Evolutionary conservation across 768 basidiomycete species (phyloP).

Genomic region (Agrocybe pediades): DNA sequence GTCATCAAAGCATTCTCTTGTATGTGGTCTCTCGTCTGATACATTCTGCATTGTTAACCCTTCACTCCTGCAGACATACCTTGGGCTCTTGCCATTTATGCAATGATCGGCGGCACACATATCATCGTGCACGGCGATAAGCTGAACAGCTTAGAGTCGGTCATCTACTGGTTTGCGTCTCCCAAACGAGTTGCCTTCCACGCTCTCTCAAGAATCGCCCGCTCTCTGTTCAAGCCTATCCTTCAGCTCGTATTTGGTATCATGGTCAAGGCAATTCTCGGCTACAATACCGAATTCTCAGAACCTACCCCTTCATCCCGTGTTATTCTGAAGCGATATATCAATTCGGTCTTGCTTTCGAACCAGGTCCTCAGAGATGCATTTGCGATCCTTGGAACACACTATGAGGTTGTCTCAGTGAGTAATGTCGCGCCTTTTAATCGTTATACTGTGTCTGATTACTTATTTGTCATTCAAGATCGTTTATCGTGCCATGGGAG

Average conservation of each 20-base stretch:
- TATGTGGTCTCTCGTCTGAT: constrained; percentile 12
- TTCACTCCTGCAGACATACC: constrained; percentile 35
- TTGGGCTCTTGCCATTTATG: constrained; percentile 41
- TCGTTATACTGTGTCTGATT: background rate
- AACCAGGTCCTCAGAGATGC: constrained; percentile 34
- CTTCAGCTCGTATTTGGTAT: constrained; percentile 40
- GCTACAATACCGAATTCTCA: constrained; percentile 33
- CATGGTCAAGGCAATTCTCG: constrained; percentile 40
- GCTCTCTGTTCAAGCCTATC: constrained; percentile 36
- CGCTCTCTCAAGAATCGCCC: constrained; percentile 38
- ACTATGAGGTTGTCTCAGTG: constrained; percentile 48
- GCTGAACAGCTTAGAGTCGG: constrained; percentile 37
- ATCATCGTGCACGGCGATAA: constrained; percentile 16
- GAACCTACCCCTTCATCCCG: constrained; percentile 28
- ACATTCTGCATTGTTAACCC: background rate
- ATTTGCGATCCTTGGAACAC: constrained; percentile 45
- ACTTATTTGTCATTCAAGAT: constrained; percentile 22
- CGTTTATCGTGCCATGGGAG: constrained; percentile 49
- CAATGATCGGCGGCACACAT: constrained; percentile 37
- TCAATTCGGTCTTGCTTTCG: constrained; percentile 38
- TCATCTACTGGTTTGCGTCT: constrained; percentile 45
- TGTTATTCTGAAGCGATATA: constrained; percentile 34
- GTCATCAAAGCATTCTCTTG: constrained; percentile 35
- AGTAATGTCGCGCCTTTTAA: constrained; percentile 6
- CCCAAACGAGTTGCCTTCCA: constrained; percentile 42